Evolutionary conservation across 257 asterid genomes (phyloP).

Genomic region (Petunia axillaris): DNA sequence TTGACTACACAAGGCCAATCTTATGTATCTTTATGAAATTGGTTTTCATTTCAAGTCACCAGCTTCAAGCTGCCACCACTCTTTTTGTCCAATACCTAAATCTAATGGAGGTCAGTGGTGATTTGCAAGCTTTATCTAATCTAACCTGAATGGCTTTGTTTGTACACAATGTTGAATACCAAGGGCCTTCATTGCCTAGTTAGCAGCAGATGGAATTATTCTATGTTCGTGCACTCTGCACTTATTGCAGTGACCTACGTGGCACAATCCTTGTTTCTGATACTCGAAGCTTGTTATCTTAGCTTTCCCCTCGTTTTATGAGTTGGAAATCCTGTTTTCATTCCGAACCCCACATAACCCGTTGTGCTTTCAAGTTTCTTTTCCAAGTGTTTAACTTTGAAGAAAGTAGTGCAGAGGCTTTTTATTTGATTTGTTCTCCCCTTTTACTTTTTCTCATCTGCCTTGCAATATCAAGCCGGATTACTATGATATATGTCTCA

Average conservation of each 20-base stretch:
- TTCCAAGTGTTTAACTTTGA: background rate
- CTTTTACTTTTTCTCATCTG: constrained; percentile 1
- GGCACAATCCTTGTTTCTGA: constrained; percentile 14
- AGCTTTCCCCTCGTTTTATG: background rate
- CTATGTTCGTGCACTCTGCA: background rate
- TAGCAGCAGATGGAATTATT: background rate
- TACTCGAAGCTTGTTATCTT: constrained; percentile 18
- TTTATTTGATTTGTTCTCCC: background rate
- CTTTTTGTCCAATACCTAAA: constrained; percentile 8
- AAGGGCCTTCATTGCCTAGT: background rate
- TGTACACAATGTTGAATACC: background rate
- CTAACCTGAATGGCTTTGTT: background rate
- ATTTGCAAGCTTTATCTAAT: background rate
- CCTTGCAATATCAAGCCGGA: background rate
- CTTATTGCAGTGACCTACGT: background rate
- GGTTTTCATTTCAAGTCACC: background rate
- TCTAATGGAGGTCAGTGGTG: background rate
- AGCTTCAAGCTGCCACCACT: constrained; percentile 18
- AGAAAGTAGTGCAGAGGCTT: background rate
- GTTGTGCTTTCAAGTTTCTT: background rate
- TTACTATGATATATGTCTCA: constrained; percentile 6
- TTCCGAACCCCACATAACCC: background rate
- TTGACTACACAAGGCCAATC: background rate
- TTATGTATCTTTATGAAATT: background rate
- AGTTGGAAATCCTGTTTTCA: constrained; percentile 1